Evolutionary conservation across 2,329 filamentous ascomycete genomes (phyloP), one percentile per base, ranked within the genome.

Genomic region (Didymella pinodella): DNA sequence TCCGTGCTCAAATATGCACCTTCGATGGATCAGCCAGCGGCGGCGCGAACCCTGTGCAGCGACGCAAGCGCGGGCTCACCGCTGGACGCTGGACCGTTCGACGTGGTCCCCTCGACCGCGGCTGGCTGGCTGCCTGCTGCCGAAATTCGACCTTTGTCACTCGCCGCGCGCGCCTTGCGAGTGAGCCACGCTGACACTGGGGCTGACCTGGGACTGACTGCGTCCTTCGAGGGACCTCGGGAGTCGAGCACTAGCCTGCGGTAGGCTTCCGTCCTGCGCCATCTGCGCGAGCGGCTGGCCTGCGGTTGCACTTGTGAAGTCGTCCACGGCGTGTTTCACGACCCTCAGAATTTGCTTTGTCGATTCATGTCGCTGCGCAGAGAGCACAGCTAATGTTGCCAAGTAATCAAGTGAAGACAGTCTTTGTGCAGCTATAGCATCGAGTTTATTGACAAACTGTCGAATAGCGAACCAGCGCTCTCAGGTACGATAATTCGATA

Each of bases 391-490:
- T 61, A 63, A 65, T 60, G 64, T 70, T 72, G 69, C 69, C 69
- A 68, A 73, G 69, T 59, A 61, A 59, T 68, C 69, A 68, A 73
- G 69, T 59, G 62, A 59, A 57, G 62, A 65, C 65, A 53, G 26
- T 63, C 62, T 70, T 61, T 67, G 56, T 71, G 69, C 66, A 62
- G 62, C 64, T 34, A 59, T 62, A 66, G 62, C 28, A 32, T 41
- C 14, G 50, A 53, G 22, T 40, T 26, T 40, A 47, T 47, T 56
- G 61, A 51, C 57, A 53, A 44, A 50, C 58, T 43, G 54, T 54
- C 51, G 58, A 61, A 56, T 32, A 34, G 54, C 57, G 58, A 47
- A 54, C 64, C 61, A 58, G 36, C 59, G 52, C 64, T 65, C 44
- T 62, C 65, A 67, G 63, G 61, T 62, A 69, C 65, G 61, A 55